Conservation (phyloP, 352 stramenopile species). For the Pythium chondricola region DNA sequence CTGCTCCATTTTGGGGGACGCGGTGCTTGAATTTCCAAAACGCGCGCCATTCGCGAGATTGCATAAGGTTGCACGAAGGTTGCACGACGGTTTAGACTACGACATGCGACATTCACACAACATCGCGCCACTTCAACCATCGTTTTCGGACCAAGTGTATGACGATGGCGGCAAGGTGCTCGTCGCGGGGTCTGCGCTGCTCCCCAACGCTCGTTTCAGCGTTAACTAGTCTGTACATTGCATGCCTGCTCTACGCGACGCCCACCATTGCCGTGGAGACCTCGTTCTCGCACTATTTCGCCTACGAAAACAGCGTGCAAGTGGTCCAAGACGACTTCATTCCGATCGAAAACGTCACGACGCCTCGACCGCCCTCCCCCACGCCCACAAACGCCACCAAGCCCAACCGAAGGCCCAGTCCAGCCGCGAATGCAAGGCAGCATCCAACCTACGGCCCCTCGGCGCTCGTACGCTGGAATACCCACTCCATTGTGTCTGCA, state of each 20-base stretch:
- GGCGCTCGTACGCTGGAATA: slow-evolving; percentile 51
- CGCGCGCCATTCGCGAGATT: slow-evolving; percentile 6
- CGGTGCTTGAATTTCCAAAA: slow-evolving; percentile 16
- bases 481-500: slow-evolving; percentile 36
- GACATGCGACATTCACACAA: slow-evolving; percentile 11
- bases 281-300: slow-evolving; percentile 14
- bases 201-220: no score
- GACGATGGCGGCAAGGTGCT: neutral
- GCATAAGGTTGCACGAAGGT: slow-evolving; percentile 12
- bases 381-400: neutral
- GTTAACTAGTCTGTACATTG: no score
- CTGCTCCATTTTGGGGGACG: slow-evolving; percentile 51
- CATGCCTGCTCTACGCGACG: neutral
- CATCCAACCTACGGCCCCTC: neutral
- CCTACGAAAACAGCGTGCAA: slow-evolving; percentile 10
- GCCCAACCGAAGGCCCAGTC: no score
- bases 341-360: neutral
- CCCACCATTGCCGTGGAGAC: slow-evolving; percentile 6
- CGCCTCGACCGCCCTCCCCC: neutral
- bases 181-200: neutral
- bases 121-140: slow-evolving; percentile 4
- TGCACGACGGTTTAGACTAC: neutral
- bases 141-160: no score
- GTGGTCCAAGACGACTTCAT: neutral
- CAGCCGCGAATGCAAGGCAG: no score